Base-by-base conservation (phyloP, 2,329 filamentous ascomycete species). In the Aspergillus viridinutans region DNA sequence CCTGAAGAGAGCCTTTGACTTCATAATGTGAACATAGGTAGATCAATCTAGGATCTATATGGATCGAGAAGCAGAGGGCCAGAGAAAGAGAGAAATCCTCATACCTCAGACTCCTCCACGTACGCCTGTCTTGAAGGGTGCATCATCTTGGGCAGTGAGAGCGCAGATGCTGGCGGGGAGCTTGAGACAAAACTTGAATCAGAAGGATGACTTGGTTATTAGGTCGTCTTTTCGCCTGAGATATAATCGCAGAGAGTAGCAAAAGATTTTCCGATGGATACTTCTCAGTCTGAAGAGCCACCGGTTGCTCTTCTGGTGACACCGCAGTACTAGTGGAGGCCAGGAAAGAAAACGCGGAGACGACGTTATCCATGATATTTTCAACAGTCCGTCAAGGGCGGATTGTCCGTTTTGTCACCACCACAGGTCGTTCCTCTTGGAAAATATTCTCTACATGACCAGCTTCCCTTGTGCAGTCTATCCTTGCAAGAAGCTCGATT, bases 71-170 rank as follows among this genome's bases (percentile, higher is more conserved):
- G 57, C 58, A 49, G 42, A 7, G 21, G 26, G 20, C 38, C 28
- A 43, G 32, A 40, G n/a, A n/a, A 38, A 26, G 3, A 32, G 40
- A 42, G n/a, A 53, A 55, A 56, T 29, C 53, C 52, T 69, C 83
- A 80, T 82, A 89, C 87, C 80, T 88, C 83, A 53, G 81, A 76
- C 70, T 97, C 93, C 81, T 97, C 93, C 62, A 97, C 92, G 75
- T 95, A 97, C 45, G 93, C 93, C 76, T 93, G 89, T 64, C 94
- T 85, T 73, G 93, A 86, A 57, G 93, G 93, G 80, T 97, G 93
- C 79, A 96, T 83, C 72, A 77, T 83, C 71, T 69, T 76, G 67
- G 61, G 57, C 54, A 52, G 14, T 25, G 40, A 53, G 57, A 43
- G 17, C 20, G 50, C 35, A 40, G 50, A 29, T 29, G 17, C 50